Conservation (phyloP, 1,284 basidiomycete genomes). For the Inonotus obliquus region DNA sequence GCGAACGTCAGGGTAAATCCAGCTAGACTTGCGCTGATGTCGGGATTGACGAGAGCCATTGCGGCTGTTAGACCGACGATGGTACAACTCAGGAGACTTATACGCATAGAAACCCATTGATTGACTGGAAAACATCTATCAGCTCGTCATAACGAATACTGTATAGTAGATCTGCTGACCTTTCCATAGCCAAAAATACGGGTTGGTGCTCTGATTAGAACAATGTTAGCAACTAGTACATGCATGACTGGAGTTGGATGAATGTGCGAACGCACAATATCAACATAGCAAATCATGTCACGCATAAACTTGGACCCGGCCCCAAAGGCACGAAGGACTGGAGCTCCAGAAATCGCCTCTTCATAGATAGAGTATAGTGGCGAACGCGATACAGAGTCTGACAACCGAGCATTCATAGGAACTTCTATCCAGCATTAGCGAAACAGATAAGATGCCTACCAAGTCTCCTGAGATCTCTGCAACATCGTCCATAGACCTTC, state of each 20-base stretch:
- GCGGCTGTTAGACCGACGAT: slow-evolving; percentile 66
- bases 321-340: slow-evolving; percentile 85
- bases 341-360: slow-evolving; percentile 83
- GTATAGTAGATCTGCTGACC: slow-evolving; percentile 38
- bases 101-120: slow-evolving; percentile 58
- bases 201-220: slow-evolving; percentile 58
- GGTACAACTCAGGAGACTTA: background rate
- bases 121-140: slow-evolving; percentile 46
- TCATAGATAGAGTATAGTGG: slow-evolving; percentile 91
- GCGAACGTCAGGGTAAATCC: slow-evolving; percentile 85
- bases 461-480: slow-evolving; percentile 82
- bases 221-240: slow-evolving; percentile 9
- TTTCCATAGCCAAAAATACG: slow-evolving; percentile 87
- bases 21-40: slow-evolving; percentile 72
- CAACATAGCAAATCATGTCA: slow-evolving; percentile 81
- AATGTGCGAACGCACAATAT: slow-evolving; percentile 63
- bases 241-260: background rate
- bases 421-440: background rate
- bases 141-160: slow-evolving; percentile 15
- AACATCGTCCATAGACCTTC: slow-evolving; percentile 80
- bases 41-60: slow-evolving; percentile 63
- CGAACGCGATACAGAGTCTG: slow-evolving; percentile 84
- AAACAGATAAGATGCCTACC: slow-evolving; percentile 38
- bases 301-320: slow-evolving; percentile 81
- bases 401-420: background rate